These are phyloP conservation scores for Cyclotella sp. DNA, from an alignment of 108 stramenopile species.

Conservation along the genomic window DNA sequence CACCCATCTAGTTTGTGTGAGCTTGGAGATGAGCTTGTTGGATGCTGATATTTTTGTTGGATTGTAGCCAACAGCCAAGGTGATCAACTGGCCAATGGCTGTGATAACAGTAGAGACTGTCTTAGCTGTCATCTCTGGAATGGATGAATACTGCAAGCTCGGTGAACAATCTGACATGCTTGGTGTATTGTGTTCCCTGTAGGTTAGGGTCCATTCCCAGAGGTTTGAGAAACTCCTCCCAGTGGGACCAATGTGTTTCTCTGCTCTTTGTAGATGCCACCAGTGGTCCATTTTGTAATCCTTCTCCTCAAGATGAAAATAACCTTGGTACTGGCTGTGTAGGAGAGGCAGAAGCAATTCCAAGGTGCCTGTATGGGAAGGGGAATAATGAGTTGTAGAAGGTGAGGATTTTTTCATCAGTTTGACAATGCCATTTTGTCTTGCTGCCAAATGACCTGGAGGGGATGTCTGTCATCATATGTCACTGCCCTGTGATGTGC, in stretches of 20 bases:
- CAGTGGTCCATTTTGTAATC: conserved; percentile 25
- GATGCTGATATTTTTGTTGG: no score
- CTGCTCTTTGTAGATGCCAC: conserved; percentile 19
- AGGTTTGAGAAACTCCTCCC: no score
- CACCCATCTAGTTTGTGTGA: conserved; percentile 3
- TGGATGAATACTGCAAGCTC: not conserved
- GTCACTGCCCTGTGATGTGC: conserved; percentile 25
- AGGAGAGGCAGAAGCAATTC: no score
- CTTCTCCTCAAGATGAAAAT: not conserved
- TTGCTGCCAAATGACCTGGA: conserved; percentile 37
- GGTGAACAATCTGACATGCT: not conserved
- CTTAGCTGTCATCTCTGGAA: no score
- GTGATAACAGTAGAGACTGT: no score
- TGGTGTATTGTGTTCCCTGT: not conserved
- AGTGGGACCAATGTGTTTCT: not conserved
- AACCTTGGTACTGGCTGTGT: no score
- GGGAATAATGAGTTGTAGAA: conserved; percentile 25
- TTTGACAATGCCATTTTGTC: conserved; percentile 28
- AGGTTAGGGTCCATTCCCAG: no score
- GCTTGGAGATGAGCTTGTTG: not conserved
- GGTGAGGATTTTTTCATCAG: not conserved
- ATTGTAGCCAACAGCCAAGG: no score
- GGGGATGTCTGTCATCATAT: conserved; percentile 38
- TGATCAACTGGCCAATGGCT: no score
- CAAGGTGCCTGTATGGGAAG: conserved; percentile 25